phyloP scores from a whole-genome alignment of 225 moss, liverwort and hornwort genomes.

The Pleurozium schreberi region DNA sequence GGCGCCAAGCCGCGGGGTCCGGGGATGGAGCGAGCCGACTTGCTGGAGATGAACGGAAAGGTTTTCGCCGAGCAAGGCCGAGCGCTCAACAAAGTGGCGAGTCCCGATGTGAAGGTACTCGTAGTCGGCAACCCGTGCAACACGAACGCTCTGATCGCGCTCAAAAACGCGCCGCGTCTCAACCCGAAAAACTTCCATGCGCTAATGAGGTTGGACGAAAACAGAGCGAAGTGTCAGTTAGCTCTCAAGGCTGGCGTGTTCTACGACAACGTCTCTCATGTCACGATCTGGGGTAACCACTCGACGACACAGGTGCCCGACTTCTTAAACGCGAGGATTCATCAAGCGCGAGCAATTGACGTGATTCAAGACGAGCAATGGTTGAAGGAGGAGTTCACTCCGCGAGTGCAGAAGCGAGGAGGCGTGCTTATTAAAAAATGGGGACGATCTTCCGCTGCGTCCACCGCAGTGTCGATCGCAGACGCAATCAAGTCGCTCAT shows the following conservation, averaged over 20 bases:
- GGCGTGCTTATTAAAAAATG: constrained; percentile 81
- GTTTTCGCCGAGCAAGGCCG: constrained; percentile 69
- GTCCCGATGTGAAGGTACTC: constrained; percentile 78
- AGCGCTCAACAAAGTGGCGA: constrained; percentile 69
- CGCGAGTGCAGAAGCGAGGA: constrained; percentile 81
- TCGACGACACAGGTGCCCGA: constrained; percentile 92
- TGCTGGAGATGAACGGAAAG: constrained; percentile 80
- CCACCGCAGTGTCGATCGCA: constrained; percentile 83
- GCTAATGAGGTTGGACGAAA: constrained; percentile 79
- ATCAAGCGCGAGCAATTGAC: constrained; percentile 12
- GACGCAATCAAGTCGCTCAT: constrained; percentile 83
- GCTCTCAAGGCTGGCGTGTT: constrained; percentile 90
- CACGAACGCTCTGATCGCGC: constrained; percentile 85
- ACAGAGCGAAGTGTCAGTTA: constrained; percentile 89
- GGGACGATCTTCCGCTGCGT: constrained; percentile 92
- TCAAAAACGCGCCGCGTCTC: constrained; percentile 83
- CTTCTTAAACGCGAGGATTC: constrained; percentile 58
- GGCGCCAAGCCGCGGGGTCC: constrained; percentile 87
- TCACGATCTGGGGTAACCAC: constrained; percentile 96
- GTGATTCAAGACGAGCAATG: constrained; percentile 78
- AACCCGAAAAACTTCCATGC: constrained; percentile 76
- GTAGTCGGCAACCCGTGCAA: constrained; percentile 96
- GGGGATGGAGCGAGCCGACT: constrained; percentile 84
- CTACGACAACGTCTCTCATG: constrained; percentile 88
- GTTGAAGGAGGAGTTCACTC: constrained; percentile 91